These are phyloP conservation scores for Xylaria castorea DNA, from an alignment of 495 filamentous ascomycete genomes.

Conservation along the genomic window DNA sequence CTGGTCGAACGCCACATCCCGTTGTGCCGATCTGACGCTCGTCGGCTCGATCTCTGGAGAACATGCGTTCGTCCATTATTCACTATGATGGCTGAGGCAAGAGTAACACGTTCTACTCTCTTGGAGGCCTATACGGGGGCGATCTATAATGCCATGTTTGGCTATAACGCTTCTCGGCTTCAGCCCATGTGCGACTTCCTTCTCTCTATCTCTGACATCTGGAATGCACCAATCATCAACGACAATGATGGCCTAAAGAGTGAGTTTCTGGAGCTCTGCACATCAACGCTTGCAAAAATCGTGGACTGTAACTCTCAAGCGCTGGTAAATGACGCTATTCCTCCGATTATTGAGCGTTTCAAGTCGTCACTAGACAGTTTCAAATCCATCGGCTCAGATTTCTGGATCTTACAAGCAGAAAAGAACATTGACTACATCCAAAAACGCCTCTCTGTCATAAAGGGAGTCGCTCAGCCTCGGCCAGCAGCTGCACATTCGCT, in stretches of 20 bases:
- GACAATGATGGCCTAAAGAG: slow-evolving; percentile 20
- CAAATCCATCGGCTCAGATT: slow-evolving; percentile 11
- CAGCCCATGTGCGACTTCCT: slow-evolving; percentile 31
- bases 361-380: slow-evolving; percentile 9
- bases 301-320: slow-evolving; percentile 38
- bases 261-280: slow-evolving; percentile 35
- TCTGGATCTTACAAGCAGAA: slow-evolving; percentile 33
- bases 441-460: slow-evolving; percentile 29
- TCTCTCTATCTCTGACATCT: slow-evolving; percentile 11
- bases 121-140: slow-evolving; percentile 27
- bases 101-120: slow-evolving; percentile 28
- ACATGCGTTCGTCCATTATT: slow-evolving; percentile 28
- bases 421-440: slow-evolving; percentile 37
- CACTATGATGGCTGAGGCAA: slow-evolving; percentile 25
- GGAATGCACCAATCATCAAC: neutral
- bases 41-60: slow-evolving; percentile 26
- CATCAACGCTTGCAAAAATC: slow-evolving; percentile 33
- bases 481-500: neutral
- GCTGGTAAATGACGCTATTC: slow-evolving; percentile 32
- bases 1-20: slow-evolving; percentile 26
- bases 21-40: neutral
- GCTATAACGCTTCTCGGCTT: slow-evolving; percentile 22
- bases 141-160: slow-evolving; percentile 29
- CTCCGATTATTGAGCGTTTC: slow-evolving; percentile 23
- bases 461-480: neutral